phyloP scores from a whole-genome alignment of 768 basidiomycete species.

The Gloeophyllum trabeum region DNA sequence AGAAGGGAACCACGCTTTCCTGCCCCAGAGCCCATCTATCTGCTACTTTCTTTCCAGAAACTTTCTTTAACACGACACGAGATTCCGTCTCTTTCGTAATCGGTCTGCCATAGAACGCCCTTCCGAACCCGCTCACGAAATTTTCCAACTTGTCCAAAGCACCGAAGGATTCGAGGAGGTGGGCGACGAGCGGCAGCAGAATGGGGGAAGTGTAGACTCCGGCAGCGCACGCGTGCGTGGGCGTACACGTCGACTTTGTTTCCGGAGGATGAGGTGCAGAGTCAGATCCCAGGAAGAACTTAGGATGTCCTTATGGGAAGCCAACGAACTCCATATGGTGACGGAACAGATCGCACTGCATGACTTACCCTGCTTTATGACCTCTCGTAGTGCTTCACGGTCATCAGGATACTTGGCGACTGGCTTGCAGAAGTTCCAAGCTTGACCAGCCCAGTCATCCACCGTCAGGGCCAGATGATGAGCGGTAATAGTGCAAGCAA shows the following conservation, averaged over 20 bases:
- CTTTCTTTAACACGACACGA: conserved; percentile 32
- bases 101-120: conserved; percentile 57
- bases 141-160: conserved; percentile 73
- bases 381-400: conserved; percentile 66
- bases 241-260: conserved; percentile 59
- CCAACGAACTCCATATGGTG: not conserved
- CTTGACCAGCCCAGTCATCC: conserved; percentile 94
- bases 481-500: conserved; percentile 94
- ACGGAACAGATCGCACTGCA: not conserved
- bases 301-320: conserved; percentile 56
- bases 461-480: conserved; percentile 92
- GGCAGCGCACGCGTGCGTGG: conserved; percentile 74
- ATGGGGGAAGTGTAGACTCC: conserved; percentile 94
- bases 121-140: conserved; percentile 72
- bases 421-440: conserved; percentile 95
- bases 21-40: conserved; percentile 35
- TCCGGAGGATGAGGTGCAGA: conserved; percentile 82
- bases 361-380: conserved; percentile 61
- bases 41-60: conserved; percentile 27
- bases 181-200: conserved; percentile 81
- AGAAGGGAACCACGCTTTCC: conserved; percentile 69
- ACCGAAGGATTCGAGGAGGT: conserved; percentile 78
- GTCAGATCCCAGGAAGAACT: conserved; percentile 96
- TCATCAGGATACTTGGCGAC: conserved; percentile 96
- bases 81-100: conserved; percentile 18